These are phyloP conservation scores for Ehretia macrophylla DNA, from an alignment of 257 asterid genomes.

Conservation along the genomic window DNA sequence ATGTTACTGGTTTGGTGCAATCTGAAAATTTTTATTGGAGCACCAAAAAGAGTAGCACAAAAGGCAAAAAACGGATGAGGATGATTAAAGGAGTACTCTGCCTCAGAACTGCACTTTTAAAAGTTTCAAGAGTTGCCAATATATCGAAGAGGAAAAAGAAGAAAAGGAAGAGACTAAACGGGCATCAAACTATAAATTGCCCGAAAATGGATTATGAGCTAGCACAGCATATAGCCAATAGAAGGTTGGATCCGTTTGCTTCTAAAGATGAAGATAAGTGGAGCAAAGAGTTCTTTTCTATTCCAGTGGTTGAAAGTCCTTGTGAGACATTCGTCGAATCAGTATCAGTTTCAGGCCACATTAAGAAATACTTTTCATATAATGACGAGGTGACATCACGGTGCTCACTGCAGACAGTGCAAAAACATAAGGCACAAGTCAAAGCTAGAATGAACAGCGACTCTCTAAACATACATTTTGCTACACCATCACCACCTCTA, in stretches of 20 bases:
- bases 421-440: conserved; percentile 5
- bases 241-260: conserved; percentile 7
- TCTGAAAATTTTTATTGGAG: background rate
- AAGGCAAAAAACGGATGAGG: conserved; percentile 23
- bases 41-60: conserved; percentile 8
- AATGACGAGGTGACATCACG: conserved; percentile 49
- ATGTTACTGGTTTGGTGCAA: conserved; percentile 12
- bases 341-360: conserved; percentile 53
- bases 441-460: conserved; percentile 7
- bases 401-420: conserved; percentile 6
- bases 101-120: conserved; percentile 16
- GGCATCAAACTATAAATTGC: conserved; percentile 9
- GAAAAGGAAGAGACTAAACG: conserved; percentile 12
- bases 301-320: conserved; percentile 19
- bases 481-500: conserved; percentile 10
- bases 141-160: conserved; percentile 13
- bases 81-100: conserved; percentile 10
- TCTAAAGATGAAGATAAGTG: conserved; percentile 8
- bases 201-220: conserved; percentile 1
- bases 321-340: conserved; percentile 40
- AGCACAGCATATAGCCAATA: conserved; percentile 2
- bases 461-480: conserved; percentile 2
- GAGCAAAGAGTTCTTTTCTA: conserved; percentile 1
- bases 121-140: conserved; percentile 11
- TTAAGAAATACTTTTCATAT: conserved; percentile 52